phyloP scores from a whole-genome alignment of 1,284 basidiomycete genomes.

The Earliella scabrosa region DNA sequence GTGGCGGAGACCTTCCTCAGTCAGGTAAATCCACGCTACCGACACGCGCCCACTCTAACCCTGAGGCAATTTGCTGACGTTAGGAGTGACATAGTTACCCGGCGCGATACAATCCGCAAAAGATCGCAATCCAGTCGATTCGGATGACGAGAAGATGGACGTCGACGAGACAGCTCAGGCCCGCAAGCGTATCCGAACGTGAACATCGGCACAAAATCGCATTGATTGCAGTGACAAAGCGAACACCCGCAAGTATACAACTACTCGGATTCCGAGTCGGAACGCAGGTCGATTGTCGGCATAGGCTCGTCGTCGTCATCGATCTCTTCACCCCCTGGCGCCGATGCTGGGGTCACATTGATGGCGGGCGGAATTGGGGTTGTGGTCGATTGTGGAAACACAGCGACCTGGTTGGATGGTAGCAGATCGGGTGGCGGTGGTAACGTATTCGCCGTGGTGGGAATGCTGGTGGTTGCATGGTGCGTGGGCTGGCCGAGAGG shows the following conservation, averaged over 20 bases:
- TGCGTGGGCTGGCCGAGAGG: neutral
- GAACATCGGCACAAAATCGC: slow-evolving; percentile 5
- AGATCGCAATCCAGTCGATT: slow-evolving; percentile 34
- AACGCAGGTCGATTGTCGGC: slow-evolving; percentile 55
- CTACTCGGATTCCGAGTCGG: slow-evolving; percentile 46
- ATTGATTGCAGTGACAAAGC: too few relatives aligned
- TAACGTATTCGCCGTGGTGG: slow-evolving; percentile 1
- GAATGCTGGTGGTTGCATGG: neutral
- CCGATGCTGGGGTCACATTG: neutral
- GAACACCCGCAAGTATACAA: neutral
- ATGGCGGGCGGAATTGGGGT: slow-evolving; percentile 6
- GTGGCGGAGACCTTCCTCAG: slow-evolving; percentile 55
- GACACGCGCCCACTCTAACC: neutral
- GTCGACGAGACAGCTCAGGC: slow-evolving; percentile 30
- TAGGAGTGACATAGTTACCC: slow-evolving; percentile 23
- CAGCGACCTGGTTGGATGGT: slow-evolving; percentile 9
- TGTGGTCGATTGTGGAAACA: slow-evolving; percentile 11
- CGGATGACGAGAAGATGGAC: slow-evolving; percentile 48
- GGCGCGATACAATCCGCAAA: slow-evolving; percentile 11
- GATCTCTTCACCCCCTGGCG: slow-evolving; percentile 39
- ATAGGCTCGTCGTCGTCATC: slow-evolving; percentile 59
- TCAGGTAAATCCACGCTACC: slow-evolving; percentile 45
- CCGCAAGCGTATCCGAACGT: slow-evolving; percentile 34
- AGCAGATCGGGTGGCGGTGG: slow-evolving; percentile 25
- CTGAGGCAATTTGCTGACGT: slow-evolving; percentile 2